phyloP scores from a whole-genome alignment of 2,329 filamentous ascomycete genomes.

The Trichophyton rubrum region DNA sequence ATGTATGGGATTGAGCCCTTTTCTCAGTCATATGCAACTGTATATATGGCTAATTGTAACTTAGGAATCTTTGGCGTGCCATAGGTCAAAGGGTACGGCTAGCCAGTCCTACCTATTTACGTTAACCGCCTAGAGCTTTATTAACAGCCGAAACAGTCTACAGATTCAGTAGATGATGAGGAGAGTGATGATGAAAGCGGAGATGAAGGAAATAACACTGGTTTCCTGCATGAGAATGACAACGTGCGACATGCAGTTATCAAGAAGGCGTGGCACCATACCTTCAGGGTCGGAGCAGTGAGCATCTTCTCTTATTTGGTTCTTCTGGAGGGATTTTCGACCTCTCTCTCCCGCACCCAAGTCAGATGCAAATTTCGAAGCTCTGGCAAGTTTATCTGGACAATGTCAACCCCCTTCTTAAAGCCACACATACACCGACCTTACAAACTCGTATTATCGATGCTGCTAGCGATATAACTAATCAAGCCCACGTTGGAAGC shows the following conservation, averaged over 20 bases:
- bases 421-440: constrained; percentile 57
- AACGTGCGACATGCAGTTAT: background rate
- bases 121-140: too few species aligned
- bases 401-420: constrained; percentile 60
- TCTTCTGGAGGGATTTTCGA: background rate
- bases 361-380: constrained; percentile 40
- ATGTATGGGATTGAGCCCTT: background rate
- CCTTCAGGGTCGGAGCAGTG: background rate
- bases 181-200: background rate
- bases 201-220: background rate
- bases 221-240: background rate
- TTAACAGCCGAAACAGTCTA: too few species aligned
- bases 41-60: too few species aligned
- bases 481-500: constrained; percentile 28
- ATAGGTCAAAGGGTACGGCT: background rate
- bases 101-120: too few species aligned
- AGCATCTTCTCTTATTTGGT: background rate
- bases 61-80: background rate
- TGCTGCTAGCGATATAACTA: constrained; percentile 33
- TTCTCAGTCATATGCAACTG: too few species aligned
- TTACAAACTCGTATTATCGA: constrained; percentile 55
- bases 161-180: background rate
- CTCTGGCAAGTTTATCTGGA: constrained; percentile 66
- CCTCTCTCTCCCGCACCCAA: constrained; percentile 16
- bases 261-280: constrained; percentile 13